Evolutionary conservation across 495 filamentous ascomycete species (phyloP).

Genomic region (Glutinoglossum americanum): DNA sequence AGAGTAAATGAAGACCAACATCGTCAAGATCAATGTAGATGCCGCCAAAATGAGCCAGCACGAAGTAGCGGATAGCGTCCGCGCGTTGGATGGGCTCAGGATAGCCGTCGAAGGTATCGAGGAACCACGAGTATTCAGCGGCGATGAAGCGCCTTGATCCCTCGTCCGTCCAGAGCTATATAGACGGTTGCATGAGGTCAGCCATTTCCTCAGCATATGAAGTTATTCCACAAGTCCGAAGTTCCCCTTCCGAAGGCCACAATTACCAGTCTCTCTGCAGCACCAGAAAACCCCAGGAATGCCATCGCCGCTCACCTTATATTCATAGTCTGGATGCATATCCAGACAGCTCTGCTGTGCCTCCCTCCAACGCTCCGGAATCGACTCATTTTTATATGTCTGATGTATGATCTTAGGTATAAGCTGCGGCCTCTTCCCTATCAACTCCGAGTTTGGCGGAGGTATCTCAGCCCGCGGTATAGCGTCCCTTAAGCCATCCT

Average conservation of each 20-base stretch:
- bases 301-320: constrained; percentile 36
- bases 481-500: constrained; percentile 42
- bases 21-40: constrained; percentile 84
- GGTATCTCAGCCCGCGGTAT: constrained; percentile 42
- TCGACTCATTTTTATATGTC: constrained; percentile 57
- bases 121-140: constrained; percentile 66
- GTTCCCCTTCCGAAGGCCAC: background rate
- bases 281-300: too few relatives aligned
- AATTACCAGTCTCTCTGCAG: too few relatives aligned
- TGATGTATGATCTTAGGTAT: constrained; percentile 88
- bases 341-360: constrained; percentile 58
- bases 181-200: background rate
- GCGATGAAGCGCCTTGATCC: constrained; percentile 10
- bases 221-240: background rate
- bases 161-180: constrained; percentile 74
- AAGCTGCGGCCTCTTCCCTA: constrained; percentile 29
- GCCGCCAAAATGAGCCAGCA: constrained; percentile 64
- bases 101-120: constrained; percentile 65
- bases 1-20: constrained; percentile 23
- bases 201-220: background rate
- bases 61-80: constrained; percentile 73
- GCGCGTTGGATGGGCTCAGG: constrained; percentile 66
- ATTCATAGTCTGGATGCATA: constrained; percentile 58
- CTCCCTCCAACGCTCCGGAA: constrained; percentile 51
- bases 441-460: constrained; percentile 35